These are phyloP conservation scores for Pythium utonaiense DNA, from an alignment of 352 stramenopile species.

Conservation along the genomic window DNA sequence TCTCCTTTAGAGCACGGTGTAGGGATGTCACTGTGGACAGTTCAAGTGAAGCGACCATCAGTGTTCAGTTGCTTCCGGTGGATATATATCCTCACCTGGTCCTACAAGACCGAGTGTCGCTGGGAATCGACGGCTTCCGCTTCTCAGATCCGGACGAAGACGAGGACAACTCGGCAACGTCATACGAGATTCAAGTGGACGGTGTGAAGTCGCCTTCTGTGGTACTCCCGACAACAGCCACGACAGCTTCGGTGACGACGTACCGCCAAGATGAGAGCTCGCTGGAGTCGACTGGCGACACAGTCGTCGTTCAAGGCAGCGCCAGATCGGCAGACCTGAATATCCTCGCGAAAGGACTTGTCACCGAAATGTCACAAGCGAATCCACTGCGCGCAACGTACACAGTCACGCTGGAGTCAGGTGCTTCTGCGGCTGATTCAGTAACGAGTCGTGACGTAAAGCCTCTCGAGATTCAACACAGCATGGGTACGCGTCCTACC, in stretches of 20 bases:
- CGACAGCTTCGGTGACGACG: slow-evolving; percentile 13
- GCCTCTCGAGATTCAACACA: slow-evolving; percentile 2
- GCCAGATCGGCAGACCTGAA: slow-evolving; percentile 13
- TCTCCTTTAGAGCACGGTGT: slow-evolving; percentile 11
- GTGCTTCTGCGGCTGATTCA: background rate
- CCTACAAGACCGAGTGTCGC: slow-evolving; percentile 8
- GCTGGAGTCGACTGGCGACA: background rate
- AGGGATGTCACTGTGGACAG: background rate
- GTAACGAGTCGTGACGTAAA: background rate
- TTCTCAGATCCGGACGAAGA: slow-evolving; percentile 24
- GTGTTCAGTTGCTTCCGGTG: slow-evolving; percentile 7
- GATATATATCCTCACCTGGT: slow-evolving; percentile 19
- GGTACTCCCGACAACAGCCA: slow-evolving; percentile 11
- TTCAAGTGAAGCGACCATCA: slow-evolving; percentile 2
- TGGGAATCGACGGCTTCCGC: slow-evolving; percentile 14
- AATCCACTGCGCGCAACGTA: slow-evolving; percentile 17
- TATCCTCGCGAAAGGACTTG: slow-evolving; percentile 9
- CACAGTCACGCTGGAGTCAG: slow-evolving; percentile 12
- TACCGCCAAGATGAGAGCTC: background rate
- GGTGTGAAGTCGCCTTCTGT: slow-evolving; percentile 17
- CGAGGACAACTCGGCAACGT: slow-evolving; percentile 15
- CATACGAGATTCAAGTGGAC: slow-evolving; percentile 13
- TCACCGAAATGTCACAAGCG: slow-evolving; percentile 5
- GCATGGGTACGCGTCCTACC: background rate
- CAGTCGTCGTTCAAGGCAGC: slow-evolving; percentile 19